Base-by-base conservation (phyloP, 2,329 filamentous ascomycete species). In the Thelonectria blattea region DNA sequence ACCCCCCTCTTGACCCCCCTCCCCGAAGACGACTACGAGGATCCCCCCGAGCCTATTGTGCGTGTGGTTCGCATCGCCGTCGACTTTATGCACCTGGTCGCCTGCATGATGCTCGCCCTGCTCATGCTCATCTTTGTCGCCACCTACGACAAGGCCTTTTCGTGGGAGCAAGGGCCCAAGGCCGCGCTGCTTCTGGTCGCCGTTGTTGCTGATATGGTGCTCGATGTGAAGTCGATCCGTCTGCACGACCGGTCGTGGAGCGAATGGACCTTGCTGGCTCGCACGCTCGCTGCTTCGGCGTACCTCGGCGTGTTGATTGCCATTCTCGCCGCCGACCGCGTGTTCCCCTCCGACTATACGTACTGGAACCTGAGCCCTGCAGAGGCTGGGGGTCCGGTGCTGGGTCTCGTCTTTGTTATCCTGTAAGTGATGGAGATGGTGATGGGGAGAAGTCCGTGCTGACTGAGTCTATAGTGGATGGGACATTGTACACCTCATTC, bases 321-420 rank as follows among this genome's bases (percentile, higher is more conserved):
- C n/a, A 78, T 76, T 47, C 62, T 77, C 18, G 73, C 67, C 11
- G 53, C 72, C 34, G 70, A 74, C n/a, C 64, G 68, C n/a, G 74
- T 76, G 22, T 79, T 80, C 46, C 76, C 76, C 0, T 46, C 53
- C 2, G 69, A 69, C 2, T 78, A 76, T 46, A 68, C 71, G 0
- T 79, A 76, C 65, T 80, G 76, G 76, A 73, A 69, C 17, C 63
- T 79, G 52, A 27, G 63, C 42, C 60, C 68, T 6, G 61, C 62
- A 18, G 69, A 67, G 39, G 68, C 75, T 3, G 71, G 72, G 9
- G 69, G 69, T 9, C 61, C 77, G 48, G 71, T 77, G 8, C 73
- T 79, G 58, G 63, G 73, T 50, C 73, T 79, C 51, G 65, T 80
- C 18, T 78, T 75, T 70, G 63, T 72, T 22, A 68, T 74, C 52